Evolutionary conservation across 1,139 yeast genomes (phyloP).

Genomic region (Wickerhamiella infanticola): DNA sequence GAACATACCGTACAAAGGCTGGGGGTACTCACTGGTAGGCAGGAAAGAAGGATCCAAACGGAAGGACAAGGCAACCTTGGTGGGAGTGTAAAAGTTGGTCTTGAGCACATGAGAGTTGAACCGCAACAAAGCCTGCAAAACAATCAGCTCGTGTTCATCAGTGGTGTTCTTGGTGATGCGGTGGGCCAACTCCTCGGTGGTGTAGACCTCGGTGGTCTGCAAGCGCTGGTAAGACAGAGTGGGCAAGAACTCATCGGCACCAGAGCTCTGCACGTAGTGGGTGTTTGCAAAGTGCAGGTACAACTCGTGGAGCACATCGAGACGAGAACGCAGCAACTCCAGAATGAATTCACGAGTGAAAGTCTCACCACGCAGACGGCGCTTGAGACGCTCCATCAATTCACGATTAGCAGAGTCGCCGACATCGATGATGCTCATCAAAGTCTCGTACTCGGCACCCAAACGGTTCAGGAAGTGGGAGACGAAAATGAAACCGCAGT

Average conservation of each 20-base stretch:
- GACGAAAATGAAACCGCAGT: slow-evolving; percentile 82
- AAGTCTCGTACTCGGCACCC: slow-evolving; percentile 75
- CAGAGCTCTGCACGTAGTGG: slow-evolving; percentile 61
- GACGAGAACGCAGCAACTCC: slow-evolving; percentile 57
- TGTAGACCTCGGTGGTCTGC: slow-evolving; percentile 58
- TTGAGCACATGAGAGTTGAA: slow-evolving; percentile 81
- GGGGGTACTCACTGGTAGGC: slow-evolving; percentile 78
- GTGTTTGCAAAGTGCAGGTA: slow-evolving; percentile 86
- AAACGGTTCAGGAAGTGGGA: slow-evolving; percentile 88
- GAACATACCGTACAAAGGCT: slow-evolving; percentile 87
- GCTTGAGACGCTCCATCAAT: slow-evolving; percentile 65
- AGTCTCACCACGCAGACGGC: slow-evolving; percentile 84
- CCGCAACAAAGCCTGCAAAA: slow-evolving; percentile 63
- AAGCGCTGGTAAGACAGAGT: slow-evolving; percentile 84
- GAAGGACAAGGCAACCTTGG: slow-evolving; percentile 90
- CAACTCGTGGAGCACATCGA: slow-evolving; percentile 62
- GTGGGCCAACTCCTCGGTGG: slow-evolving; percentile 59
- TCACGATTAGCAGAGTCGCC: slow-evolving; percentile 48
- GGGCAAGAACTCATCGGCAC: slow-evolving; percentile 35
- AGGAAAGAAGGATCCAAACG: slow-evolving; percentile 76
- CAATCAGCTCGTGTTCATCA: slow-evolving; percentile 66
- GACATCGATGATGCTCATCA: slow-evolving; percentile 44
- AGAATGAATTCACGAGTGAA: slow-evolving; percentile 74
- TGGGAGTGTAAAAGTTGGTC: slow-evolving; percentile 86
- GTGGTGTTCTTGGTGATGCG: slow-evolving; percentile 56